Evolutionary conservation across 2,329 filamentous ascomycete species (phyloP), one percentile per base, ranked within the genome.

Genomic region (Sporothrix mexicana): DNA sequence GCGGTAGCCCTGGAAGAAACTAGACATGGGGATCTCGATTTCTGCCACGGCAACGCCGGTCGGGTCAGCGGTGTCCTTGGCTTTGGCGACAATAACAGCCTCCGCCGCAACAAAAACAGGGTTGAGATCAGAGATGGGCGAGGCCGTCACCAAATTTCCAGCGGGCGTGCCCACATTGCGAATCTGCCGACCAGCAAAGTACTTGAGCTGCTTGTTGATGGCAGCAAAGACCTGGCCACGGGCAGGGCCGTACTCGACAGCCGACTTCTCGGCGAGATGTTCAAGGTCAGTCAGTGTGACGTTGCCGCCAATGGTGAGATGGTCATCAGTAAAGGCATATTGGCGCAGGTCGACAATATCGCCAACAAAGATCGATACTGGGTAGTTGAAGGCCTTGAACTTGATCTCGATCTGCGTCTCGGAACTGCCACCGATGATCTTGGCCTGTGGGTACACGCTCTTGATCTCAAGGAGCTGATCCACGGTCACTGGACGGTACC

Each of bases 321-420:
- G 87, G 73, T 97, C 90, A 4, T 95, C 91, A 57, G 92, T 86
- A 80, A 98, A 91, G 3, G 85, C 86, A 79, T 93, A 98, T 76
- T 95, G 92, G 13, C 94, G 88, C 73, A 99, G 84, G 82, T 98
- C 96, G 0, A 93, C 85, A 73, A 99, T 97, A 78, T 99, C 96
- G 12, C 95, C 95, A 10, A 98, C 93, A 76, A 92, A 98, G 0
- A 99, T 93, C 0, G 95, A 98, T 0, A 93, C 90, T 3, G 92
- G 91, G 79, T 98, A 98, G 77, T 94, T 88, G 85, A 97, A 89
- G 0, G 92, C 94, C 84, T 98, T 98, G 88, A 99, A 98, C 82
- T 97, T 98, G 83, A 97, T 93, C 82, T 99, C 96, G 74, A 99
- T 98, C 82, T 98, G 96, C 0, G 95, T 98, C 81, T 99, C 96